Base-by-base conservation (phyloP, 352 stramenopile species). In the Phytopythium litorale region DNA sequence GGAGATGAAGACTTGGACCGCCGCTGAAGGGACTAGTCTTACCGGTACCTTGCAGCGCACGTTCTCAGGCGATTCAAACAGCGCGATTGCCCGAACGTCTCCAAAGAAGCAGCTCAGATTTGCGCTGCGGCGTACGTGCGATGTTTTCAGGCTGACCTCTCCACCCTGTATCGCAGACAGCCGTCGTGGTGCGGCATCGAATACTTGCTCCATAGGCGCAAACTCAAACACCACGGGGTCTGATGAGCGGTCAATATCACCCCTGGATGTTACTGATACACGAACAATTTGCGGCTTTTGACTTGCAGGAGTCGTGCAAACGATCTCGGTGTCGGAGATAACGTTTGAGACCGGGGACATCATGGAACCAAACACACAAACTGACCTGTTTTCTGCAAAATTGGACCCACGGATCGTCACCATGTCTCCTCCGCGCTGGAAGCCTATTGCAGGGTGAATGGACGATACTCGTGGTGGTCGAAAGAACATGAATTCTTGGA, bases 181-280 rank as follows among this genome's bases (percentile, higher is more conserved):
- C 19, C 64, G 68, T 0, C 58, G 54, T 11, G 81, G 83, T 5
- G 49, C 54, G 16, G 82, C 60, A 8, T 65, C 59, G 2, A 76
- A 56, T 0, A 94, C 78, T 33, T 78, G 63, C 58, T 90, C 85
- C 0, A 68, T 70, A 13, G 70, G 49, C 45, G 65, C 38, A 43
- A 77, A 90, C 7, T 54, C 76, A 48, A 82, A 84, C 12, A 78
- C 75, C 3, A 76, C 61, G 0, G 58, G 35, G 9, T 75, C 64
- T 33, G 40, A 42, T 2, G 76, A 89, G 25, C 77, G 86, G 58
- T 96, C 88, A 1, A 72, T 51, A 8, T 71, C 79, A 33, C 28
- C 23, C 9, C 96, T 96, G 64, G 82, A 91, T 18, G 71, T 80
- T 21, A 93, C 78, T 5, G 67, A 40, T 2, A 96, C 70, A 28